Percentiles rank a stretch among this genome's conserved stretches.
These are phyloP conservation scores for Chlorella variabilis DNA, from an alignment of 163 green algal species.

Conservation along the genomic window DNA sequence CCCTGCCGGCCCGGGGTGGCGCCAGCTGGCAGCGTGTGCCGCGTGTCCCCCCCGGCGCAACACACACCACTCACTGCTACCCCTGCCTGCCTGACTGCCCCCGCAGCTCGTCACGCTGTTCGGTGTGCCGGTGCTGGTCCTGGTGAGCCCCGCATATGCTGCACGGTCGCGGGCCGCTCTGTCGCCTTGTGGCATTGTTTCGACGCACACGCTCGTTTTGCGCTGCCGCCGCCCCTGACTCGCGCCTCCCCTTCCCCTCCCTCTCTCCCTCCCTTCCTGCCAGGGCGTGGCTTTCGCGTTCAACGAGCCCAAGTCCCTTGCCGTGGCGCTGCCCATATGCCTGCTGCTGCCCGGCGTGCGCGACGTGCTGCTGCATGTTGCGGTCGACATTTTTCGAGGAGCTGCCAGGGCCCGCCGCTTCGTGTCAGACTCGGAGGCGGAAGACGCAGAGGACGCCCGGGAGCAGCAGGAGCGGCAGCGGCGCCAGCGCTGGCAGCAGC, in stretches of 20 bases:
- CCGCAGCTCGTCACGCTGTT: slow-evolving; percentile 41
- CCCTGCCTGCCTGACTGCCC: no score
- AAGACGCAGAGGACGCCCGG: not conserved
- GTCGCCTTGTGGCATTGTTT: no score
- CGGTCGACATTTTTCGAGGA: not conserved
- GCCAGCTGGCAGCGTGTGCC: no score
- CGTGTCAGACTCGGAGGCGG: not conserved
- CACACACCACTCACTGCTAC: no score
- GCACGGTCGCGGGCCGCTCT: no score
- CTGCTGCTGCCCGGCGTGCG: slow-evolving; percentile 21
- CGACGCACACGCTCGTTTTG: no score
- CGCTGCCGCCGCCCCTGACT: no score
- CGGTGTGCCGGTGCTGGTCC: slow-evolving; percentile 22
- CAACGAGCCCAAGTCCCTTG: slow-evolving; percentile 30
- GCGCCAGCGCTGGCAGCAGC: not conserved
- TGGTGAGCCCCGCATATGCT: slow-evolving; percentile 16
- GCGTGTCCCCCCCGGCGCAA: no score
- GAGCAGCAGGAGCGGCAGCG: not conserved
- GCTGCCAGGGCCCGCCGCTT: not conserved
- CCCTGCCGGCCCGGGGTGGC: no score
- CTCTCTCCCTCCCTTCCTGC: no score
- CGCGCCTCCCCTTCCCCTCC: no score
- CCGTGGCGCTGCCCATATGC: not conserved
- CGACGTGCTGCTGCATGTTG: not conserved
- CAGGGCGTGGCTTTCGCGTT: no score